phyloP scores from a whole-genome alignment of 73 alveolate species.

The Tetrahymena thermophila region DNA sequence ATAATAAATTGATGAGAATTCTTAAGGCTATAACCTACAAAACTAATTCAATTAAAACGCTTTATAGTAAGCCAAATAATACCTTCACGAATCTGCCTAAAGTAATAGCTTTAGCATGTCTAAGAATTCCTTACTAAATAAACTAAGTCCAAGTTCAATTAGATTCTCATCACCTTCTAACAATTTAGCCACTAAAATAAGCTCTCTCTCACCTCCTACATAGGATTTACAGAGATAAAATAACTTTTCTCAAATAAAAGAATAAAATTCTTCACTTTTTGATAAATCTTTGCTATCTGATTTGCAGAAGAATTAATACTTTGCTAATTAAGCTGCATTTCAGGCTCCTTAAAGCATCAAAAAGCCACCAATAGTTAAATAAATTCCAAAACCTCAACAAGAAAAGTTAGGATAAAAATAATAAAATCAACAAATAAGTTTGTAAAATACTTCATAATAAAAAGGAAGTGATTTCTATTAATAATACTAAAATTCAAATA shows the following conservation, averaged over 20 bases:
- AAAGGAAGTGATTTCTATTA: background rate
- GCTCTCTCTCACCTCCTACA: background rate
- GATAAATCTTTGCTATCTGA: background rate
- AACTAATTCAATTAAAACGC: background rate
- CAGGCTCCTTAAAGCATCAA: background rate
- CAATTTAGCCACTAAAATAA: background rate
- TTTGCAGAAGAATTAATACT: background rate
- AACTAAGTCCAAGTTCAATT: background rate
- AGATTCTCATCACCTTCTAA: background rate
- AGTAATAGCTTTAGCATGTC: background rate
- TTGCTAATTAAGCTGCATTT: background rate
- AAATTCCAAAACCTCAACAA: background rate
- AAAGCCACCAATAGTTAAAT: background rate
- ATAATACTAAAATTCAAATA: too few species aligned
- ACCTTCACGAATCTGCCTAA: background rate
- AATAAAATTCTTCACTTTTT: background rate
- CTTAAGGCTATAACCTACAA: background rate
- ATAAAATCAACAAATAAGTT: too few species aligned
- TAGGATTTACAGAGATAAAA: background rate
- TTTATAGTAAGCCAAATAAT: background rate
- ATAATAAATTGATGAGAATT: background rate
- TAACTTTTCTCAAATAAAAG: background rate
- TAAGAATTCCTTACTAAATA: background rate
- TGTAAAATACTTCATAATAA: too few species aligned
- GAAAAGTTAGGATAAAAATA: background rate